These are phyloP conservation scores for Fusarium albidum DNA, from an alignment of 2,329 filamentous ascomycete genomes.

Conservation along the genomic window DNA sequence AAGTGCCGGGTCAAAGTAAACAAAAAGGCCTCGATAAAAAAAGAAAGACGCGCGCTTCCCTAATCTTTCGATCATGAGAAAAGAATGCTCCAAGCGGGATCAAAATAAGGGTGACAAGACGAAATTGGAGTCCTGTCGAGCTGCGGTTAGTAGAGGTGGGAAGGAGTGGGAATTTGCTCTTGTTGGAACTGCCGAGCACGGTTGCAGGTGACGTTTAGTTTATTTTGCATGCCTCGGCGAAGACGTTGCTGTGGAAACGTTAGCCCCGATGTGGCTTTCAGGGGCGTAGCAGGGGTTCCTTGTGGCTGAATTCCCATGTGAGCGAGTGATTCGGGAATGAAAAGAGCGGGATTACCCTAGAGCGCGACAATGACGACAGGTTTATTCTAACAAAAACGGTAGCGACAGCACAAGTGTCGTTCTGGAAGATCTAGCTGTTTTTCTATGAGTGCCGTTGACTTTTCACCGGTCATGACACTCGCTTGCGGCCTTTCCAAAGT, in stretches of 20 bases:
- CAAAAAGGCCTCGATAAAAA: conserved; percentile 24
- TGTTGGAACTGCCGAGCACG: conserved; percentile 25
- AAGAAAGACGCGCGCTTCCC: conserved; percentile 25
- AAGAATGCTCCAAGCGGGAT: conserved; percentile 29
- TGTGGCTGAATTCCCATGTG: neutral
- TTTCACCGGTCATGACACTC: neutral
- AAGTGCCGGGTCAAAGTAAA: conserved; percentile 30
- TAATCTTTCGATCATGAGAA: conserved; percentile 30
- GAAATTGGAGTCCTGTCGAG: conserved; percentile 23
- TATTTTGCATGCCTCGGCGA: conserved; percentile 25
- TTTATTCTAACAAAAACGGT: too few species aligned
- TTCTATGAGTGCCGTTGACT: neutral
- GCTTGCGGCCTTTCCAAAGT: neutral
- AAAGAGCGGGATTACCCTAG: conserved; percentile 14
- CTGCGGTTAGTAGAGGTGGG: conserved; percentile 29
- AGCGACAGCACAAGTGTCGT: neutral
- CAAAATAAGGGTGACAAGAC: conserved; percentile 40
- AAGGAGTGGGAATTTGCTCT: conserved; percentile 7
- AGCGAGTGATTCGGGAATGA: conserved; percentile 10
- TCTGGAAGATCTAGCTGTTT: neutral
- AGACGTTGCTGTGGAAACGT: conserved; percentile 36
- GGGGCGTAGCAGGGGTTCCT: conserved; percentile 27
- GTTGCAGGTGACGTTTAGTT: conserved; percentile 38
- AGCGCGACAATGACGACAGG: neutral
- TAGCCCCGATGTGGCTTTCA: conserved; percentile 17